Percentiles rank a stretch among this genome's conserved stretches.
These are phyloP conservation scores for Sclerotinia trifoliorum DNA, from an alignment of 2,329 filamentous ascomycete genomes.

Conservation along the genomic window DNA sequence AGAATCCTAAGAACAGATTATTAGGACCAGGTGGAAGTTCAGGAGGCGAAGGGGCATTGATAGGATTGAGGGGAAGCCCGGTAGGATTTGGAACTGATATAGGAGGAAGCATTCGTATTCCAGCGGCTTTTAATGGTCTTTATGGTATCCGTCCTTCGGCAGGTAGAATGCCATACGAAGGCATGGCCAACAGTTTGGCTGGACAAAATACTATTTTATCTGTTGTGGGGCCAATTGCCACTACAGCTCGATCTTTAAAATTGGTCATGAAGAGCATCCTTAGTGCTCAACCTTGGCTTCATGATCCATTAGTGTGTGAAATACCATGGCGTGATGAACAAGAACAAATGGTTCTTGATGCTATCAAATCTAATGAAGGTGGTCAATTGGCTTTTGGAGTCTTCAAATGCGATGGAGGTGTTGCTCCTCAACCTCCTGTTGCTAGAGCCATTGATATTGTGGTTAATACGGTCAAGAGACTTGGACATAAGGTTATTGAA, in stretches of 20 bases:
- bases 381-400: slow-evolving; percentile 54
- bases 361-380: slow-evolving; percentile 42
- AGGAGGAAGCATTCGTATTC: slow-evolving; percentile 40
- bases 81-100: slow-evolving; percentile 40
- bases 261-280: slow-evolving; percentile 58
- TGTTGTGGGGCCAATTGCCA: slow-evolving; percentile 62
- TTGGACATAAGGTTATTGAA: slow-evolving; percentile 56
- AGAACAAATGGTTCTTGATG: slow-evolving; percentile 40
- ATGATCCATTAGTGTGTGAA: slow-evolving; percentile 63
- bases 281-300: slow-evolving; percentile 59
- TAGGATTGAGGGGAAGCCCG: slow-evolving; percentile 38
- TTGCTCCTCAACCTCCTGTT: slow-evolving; percentile 57
- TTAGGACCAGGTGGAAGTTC: slow-evolving; percentile 37
- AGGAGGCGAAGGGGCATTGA: slow-evolving; percentile 40
- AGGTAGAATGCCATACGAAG: slow-evolving; percentile 49
- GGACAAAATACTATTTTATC: slow-evolving; percentile 63
- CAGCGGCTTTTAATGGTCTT: slow-evolving; percentile 42
- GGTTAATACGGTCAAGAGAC: slow-evolving; percentile 47
- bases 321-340: slow-evolving; percentile 61
- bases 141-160: slow-evolving; percentile 43
- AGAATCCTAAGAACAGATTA: slow-evolving; percentile 38
- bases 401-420: slow-evolving; percentile 50
- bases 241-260: slow-evolving; percentile 53
- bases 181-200: slow-evolving; percentile 57
- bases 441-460: slow-evolving; percentile 52